Evolutionary conservation across 768 basidiomycete genomes (phyloP).

Genomic region (Suillus americanus): DNA sequence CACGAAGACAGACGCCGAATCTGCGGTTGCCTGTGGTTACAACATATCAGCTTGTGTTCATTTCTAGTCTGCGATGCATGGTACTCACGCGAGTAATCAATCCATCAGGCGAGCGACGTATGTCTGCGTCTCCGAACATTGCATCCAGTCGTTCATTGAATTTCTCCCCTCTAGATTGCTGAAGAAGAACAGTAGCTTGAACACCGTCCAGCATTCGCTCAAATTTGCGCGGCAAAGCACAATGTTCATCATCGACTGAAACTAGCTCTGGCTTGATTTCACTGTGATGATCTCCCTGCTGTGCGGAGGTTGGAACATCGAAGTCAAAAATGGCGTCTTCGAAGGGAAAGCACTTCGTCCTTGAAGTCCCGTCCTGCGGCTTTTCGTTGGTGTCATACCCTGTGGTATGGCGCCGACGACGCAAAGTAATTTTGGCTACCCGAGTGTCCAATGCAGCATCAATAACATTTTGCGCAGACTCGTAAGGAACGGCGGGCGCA

Average conservation of each 20-base stretch:
- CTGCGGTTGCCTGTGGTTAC: not conserved
- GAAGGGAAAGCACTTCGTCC: not conserved
- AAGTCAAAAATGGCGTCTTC: not conserved
- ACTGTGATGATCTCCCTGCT: not conserved
- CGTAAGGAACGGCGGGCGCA: not conserved
- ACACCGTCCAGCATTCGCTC: not conserved
- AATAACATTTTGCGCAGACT: not conserved
- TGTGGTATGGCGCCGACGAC: not conserved
- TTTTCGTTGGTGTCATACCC: not conserved
- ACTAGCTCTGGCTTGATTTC: not conserved
- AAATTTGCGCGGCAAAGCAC: not conserved
- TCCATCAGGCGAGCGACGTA: not conserved
- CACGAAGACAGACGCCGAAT: not conserved
- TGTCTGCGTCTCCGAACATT: not conserved
- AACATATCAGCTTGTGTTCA: not conserved
- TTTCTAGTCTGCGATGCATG: not conserved
- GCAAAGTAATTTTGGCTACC: conserved; percentile 2
- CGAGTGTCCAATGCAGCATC: conserved; percentile 8
- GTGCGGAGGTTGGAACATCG: not conserved
- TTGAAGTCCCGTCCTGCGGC: not conserved
- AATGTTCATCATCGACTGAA: not conserved
- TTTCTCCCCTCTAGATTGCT: not conserved
- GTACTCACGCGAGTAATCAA: not conserved
- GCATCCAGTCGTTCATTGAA: not conserved
- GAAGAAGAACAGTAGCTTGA: too few species aligned